Conservation (phyloP, 2,329 filamentous ascomycete species). For the Furcasterigmium furcatum region DNA sequence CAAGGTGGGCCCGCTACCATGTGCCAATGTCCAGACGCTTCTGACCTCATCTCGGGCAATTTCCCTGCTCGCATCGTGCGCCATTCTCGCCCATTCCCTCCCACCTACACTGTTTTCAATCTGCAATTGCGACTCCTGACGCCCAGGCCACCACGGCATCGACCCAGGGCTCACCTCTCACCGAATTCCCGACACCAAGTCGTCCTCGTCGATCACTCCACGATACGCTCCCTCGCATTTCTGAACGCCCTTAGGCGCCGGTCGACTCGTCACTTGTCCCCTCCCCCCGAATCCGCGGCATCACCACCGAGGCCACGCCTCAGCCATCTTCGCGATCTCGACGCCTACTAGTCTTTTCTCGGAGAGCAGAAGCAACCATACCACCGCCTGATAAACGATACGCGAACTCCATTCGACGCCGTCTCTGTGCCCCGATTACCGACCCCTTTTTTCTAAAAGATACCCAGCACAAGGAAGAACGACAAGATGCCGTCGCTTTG, state of each 20-base stretch:
- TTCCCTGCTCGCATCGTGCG: background rate
- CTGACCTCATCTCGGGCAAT: constrained; percentile 2
- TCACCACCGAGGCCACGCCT: too few relatives aligned
- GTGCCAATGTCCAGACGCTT: background rate
- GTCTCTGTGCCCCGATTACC: background rate
- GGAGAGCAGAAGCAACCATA: too few relatives aligned
- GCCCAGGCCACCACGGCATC: background rate
- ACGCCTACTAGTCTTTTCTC: too few relatives aligned
- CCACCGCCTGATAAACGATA: background rate
- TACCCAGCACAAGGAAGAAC: background rate
- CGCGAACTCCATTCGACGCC: background rate
- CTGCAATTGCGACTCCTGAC: background rate
- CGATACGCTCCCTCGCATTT: background rate
- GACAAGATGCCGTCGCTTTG: constrained; percentile 35
- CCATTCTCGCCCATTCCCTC: background rate
- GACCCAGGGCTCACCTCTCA: background rate
- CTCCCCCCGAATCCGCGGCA: too few relatives aligned
- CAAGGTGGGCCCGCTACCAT: background rate
- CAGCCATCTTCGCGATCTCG: background rate
- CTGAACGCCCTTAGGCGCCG: background rate
- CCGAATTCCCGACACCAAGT: background rate
- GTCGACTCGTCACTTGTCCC: background rate
- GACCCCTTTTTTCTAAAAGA: background rate
- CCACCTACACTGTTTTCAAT: background rate
- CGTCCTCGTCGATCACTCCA: background rate